phyloP scores from a whole-genome alignment of 257 asterid genomes.

The Gardenia jasminoides region DNA sequence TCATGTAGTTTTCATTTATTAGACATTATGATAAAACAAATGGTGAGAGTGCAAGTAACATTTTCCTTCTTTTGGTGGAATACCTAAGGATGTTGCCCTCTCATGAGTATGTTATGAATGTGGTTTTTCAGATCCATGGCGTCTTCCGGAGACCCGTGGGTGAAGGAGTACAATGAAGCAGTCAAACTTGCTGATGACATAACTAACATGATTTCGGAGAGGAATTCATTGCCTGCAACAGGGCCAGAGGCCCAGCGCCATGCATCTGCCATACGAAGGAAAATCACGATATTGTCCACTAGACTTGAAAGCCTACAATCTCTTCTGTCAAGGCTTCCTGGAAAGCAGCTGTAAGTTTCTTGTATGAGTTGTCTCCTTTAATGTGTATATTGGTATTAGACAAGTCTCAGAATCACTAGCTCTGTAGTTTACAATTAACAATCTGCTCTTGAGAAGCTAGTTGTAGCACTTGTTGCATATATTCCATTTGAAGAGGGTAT shows the following conservation, averaged over 20 bases:
- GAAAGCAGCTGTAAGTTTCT: conserved; percentile 67
- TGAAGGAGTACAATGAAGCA: conserved; percentile 91
- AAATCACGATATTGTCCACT: conserved; percentile 88
- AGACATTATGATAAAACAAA: no score
- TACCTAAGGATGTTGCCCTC: not conserved
- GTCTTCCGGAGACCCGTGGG: conserved; percentile 78
- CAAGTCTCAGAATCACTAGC: not conserved
- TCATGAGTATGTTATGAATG: not conserved
- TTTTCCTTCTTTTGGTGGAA: not conserved
- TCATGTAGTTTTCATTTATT: no score
- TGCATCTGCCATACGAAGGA: conserved; percentile 79
- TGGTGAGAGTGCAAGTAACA: no score
- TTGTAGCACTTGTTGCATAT: not conserved
- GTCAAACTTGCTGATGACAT: conserved; percentile 82
- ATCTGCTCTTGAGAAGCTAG: not conserved
- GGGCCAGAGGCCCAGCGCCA: conserved; percentile 88
- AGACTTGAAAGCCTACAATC: conserved; percentile 73
- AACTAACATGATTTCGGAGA: conserved; percentile 77
- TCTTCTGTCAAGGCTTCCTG: conserved; percentile 56
- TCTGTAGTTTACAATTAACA: not conserved
- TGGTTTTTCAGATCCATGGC: conserved; percentile 55
- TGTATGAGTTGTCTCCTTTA: not conserved
- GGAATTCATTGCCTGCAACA: conserved; percentile 59
- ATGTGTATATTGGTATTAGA: not conserved
- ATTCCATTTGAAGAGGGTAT: not conserved